Evolutionary conservation across 1,139 yeast genomes (phyloP).

Genomic region (Yamadazyma atmosphaerica): DNA sequence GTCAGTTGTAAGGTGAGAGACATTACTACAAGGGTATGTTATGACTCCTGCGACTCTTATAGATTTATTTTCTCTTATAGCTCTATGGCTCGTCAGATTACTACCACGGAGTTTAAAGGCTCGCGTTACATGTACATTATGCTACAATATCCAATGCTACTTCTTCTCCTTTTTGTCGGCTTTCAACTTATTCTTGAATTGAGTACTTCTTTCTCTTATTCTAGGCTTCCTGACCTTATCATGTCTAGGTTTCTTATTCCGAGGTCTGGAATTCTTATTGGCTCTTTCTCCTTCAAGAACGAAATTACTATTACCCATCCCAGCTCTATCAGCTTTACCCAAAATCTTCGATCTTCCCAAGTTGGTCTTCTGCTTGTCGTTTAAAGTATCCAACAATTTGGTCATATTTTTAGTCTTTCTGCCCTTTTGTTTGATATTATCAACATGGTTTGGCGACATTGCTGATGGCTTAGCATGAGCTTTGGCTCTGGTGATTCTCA

Average conservation of each 20-base stretch:
- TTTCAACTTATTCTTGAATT: conserved; percentile 45
- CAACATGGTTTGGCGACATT: conserved; percentile 47
- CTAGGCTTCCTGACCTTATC: conserved; percentile 60
- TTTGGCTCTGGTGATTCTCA: conserved; percentile 81
- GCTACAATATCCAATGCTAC: neutral
- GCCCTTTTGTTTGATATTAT: conserved; percentile 30
- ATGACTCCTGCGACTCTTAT: too few species aligned
- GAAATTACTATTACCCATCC: conserved; percentile 45
- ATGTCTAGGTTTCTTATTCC: conserved; percentile 34
- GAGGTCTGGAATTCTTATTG: conserved; percentile 59
- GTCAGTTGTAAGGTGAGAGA: too few species aligned
- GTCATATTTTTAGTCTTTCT: conserved; percentile 19
- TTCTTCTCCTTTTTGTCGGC: neutral
- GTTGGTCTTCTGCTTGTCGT: conserved; percentile 69
- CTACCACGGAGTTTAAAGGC: too few species aligned
- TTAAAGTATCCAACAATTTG: conserved; percentile 27
- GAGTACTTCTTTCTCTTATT: conserved; percentile 63
- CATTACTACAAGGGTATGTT: too few species aligned
- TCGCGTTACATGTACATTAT: too few species aligned
- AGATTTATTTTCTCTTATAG: too few species aligned
- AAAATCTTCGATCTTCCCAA: conserved; percentile 78
- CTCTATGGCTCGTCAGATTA: too few species aligned
- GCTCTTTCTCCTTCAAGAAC: conserved; percentile 58
- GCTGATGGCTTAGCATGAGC: conserved; percentile 49
- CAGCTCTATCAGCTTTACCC: conserved; percentile 78